These are phyloP conservation scores for Mycena filopes DNA, from an alignment of 768 basidiomycete species.

Conservation along the genomic window DNA sequence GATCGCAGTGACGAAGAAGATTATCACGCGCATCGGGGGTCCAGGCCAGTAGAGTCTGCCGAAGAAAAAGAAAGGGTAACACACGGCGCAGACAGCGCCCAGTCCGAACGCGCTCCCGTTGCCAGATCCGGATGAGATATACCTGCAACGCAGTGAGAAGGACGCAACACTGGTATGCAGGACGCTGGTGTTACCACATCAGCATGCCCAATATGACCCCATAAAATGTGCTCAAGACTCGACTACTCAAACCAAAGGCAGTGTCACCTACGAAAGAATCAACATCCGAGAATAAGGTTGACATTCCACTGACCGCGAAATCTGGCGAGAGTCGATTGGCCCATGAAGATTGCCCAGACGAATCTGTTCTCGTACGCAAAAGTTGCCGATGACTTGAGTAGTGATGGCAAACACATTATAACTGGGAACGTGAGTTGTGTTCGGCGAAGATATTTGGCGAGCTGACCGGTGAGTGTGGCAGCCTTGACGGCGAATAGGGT, in stretches of 20 bases:
- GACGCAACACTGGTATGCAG: not conserved
- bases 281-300: not conserved
- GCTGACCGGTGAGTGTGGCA: constrained; percentile 67
- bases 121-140: constrained; percentile 72
- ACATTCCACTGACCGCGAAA: constrained; percentile 53
- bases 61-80: constrained; percentile 79
- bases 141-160: constrained; percentile 53
- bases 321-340: constrained; percentile 74
- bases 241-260: constrained; percentile 68
- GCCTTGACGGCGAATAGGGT: constrained; percentile 78
- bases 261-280: constrained; percentile 66
- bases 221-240: constrained; percentile 71
- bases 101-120: constrained; percentile 75
- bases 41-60: constrained; percentile 80
- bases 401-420: constrained; percentile 67
- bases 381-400: constrained; percentile 61
- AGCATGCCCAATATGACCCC: constrained; percentile 71
- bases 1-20: constrained; percentile 71
- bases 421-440: constrained; percentile 46
- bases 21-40: constrained; percentile 75
- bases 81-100: constrained; percentile 72
- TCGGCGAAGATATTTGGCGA: not conserved
- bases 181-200: constrained; percentile 64
- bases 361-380: constrained; percentile 75
- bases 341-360: constrained; percentile 85